Conservation (phyloP, 306 rosid genomes). For the Glycine tomentella region DNA sequence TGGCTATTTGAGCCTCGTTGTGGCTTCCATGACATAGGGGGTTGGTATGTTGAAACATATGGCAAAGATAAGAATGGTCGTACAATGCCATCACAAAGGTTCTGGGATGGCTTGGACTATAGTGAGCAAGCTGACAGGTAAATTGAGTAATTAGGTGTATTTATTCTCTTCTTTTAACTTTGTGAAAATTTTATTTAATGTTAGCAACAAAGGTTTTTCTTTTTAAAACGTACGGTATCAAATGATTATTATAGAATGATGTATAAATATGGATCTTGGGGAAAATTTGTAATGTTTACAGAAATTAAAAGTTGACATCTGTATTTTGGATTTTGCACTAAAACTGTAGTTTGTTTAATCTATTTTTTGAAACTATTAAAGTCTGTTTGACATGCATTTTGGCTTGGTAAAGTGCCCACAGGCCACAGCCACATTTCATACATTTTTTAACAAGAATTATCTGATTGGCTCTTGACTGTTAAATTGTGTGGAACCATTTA, state of each 20-base stretch:
- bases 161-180: slow-evolving; percentile 33
- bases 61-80: slow-evolving; percentile 86
- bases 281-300: background rate
- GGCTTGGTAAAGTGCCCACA: slow-evolving; percentile 10
- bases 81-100: slow-evolving; percentile 71
- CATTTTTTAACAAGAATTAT: background rate
- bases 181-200: background rate
- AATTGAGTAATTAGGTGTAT: slow-evolving; percentile 38
- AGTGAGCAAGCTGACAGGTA: slow-evolving; percentile 65
- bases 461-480: slow-evolving; percentile 5
- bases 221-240: slow-evolving; percentile 13
- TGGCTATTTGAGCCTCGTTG: slow-evolving; percentile 99
- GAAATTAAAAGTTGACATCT: slow-evolving; percentile 2
- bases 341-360: slow-evolving; percentile 24
- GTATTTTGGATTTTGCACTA: slow-evolving; percentile 16
- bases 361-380: slow-evolving; percentile 30
- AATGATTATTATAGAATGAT: slow-evolving; percentile 14
- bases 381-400: slow-evolving; percentile 28
- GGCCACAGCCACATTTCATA: slow-evolving; percentile 10
- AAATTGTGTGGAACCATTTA: background rate
- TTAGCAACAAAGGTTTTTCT: slow-evolving; percentile 9
- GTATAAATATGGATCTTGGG: slow-evolving; percentile 24
- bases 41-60: slow-evolving; percentile 95
- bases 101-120: slow-evolving; percentile 81
- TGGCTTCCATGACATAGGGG: slow-evolving; percentile 92